A percentile compares a stretch with the other conserved stretches of the same genome.
Evolutionary conservation across 225 moss, liverwort and hornwort species (phyloP).

Genomic region (Anthoceros angustus): DNA sequence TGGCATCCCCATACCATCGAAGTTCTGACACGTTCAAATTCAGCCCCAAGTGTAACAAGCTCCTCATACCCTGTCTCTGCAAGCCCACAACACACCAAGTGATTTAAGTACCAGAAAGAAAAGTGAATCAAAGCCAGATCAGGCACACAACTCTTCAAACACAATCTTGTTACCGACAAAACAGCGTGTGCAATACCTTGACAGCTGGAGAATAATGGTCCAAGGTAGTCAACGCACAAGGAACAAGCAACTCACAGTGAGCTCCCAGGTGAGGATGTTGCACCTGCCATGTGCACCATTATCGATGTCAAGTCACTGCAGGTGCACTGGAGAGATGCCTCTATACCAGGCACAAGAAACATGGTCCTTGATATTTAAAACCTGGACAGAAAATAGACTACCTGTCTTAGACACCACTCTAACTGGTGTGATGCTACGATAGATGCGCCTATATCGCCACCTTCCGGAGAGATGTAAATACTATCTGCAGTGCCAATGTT

Average conservation of each 20-base stretch:
- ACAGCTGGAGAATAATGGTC: conserved; percentile 86
- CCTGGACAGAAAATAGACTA: neutral
- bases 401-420: conserved; percentile 67
- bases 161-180: neutral
- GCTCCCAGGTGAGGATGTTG: conserved; percentile 45
- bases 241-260: conserved; percentile 50
- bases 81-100: neutral
- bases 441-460: conserved; percentile 41
- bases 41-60: conserved; percentile 49
- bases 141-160: neutral
- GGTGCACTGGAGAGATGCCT: neutral
- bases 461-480: conserved; percentile 12
- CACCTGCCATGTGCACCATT: conserved; percentile 35
- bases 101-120: conserved; percentile 1
- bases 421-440: conserved; percentile 73
- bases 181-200: conserved; percentile 27
- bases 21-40: conserved; percentile 54
- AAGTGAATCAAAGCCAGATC: neutral
- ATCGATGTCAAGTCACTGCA: neutral
- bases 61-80: conserved; percentile 73
- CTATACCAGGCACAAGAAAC: neutral
- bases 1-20: conserved; percentile 53
- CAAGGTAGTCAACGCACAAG: conserved; percentile 57
- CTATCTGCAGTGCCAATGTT: conserved; percentile 20
- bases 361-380: neutral